Percentiles rank a stretch among this genome's conserved stretches.
Conservation (phyloP, 202 grass and related monocot genomes). For the Schoenoplectus triqueter region DNA sequence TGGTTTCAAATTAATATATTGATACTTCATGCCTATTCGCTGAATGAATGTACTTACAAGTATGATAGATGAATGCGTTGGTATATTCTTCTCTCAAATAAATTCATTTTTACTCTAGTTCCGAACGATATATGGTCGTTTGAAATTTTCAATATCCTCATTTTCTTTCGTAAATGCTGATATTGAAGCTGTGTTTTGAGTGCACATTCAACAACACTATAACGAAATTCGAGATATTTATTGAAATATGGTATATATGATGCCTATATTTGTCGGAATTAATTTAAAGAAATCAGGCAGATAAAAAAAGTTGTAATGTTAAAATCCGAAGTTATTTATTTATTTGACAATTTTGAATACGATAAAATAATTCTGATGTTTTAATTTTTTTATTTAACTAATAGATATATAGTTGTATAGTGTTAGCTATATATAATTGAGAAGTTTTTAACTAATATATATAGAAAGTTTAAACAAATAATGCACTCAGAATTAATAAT, state of each 20-base stretch:
- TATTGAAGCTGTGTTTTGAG: too few species aligned
- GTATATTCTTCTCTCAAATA: neutral
- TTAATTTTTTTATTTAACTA: neutral
- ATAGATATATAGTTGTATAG: too few species aligned
- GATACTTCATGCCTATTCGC: neutral
- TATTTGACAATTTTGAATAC: neutral
- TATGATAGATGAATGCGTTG: neutral
- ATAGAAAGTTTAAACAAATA: neutral
- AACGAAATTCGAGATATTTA: too few species aligned
- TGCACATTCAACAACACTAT: too few species aligned
- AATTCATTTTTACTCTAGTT: neutral
- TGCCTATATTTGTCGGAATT: too few species aligned
- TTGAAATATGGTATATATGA: too few species aligned
- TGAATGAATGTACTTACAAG: neutral
- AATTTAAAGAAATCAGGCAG: too few species aligned
- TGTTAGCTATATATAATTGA: neutral
- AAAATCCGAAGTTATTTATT: too few species aligned
- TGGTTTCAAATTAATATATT: neutral
- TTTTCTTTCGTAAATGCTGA: too few species aligned
- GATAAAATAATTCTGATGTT: neutral
- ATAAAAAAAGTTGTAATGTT: too few species aligned
- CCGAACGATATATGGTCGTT: too few species aligned
- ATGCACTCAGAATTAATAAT: neutral
- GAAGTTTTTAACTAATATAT: neutral
- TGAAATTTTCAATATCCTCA: too few species aligned